Evolutionary conservation across 306 rosid genomes (phyloP), one percentile per base, ranked within the genome.

Genomic region (Sechiopsis laciniata): DNA sequence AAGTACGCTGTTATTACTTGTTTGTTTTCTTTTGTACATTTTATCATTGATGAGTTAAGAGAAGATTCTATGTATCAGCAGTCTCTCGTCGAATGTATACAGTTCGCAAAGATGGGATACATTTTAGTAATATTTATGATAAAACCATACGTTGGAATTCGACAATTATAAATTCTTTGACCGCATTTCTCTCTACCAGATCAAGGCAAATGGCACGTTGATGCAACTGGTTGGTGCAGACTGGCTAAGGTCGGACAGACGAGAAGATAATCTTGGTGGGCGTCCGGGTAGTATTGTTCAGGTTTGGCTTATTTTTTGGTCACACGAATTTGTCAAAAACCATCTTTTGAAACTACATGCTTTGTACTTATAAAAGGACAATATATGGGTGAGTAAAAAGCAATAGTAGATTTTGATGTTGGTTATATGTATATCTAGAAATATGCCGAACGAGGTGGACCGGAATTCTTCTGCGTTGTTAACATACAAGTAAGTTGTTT

Each of bases 151-250:
- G 4, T 42, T 6, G 45, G 45, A 37, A 5, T 37, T 37, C 45
- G 45, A 9, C 32, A 5, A 11, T 9, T 40, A 8, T 65, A 40
- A 22, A 63, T 63, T 35, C 11, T 69, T 69, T 69, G 5, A 3
- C 35, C 9, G 45, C 55, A 56, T 32, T 52, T 78, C 55, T 71
- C 70, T 64, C 19, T 71, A 69, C 53, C 80, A 92, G 97, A 78
- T 87, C 58, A 90, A 88, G 82, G 96, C 95, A 68, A 82, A 80
- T 35, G 79, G 79, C 64, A 85, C 92, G 24, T 65, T 84, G 78
- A 90, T 87, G 95, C 85, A 87, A 80, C 14, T 92, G 85, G 91
- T 88, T 37, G 95, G 97, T 58, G 91, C 84, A 56, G 97, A 92
- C 78, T 92, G 97, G 96, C 85, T 90, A 19, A 63, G 78, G 76